These are phyloP conservation scores for Colletotrichum aenigma DNA, from an alignment of 2,329 filamentous ascomycete species.

Conservation along the genomic window DNA sequence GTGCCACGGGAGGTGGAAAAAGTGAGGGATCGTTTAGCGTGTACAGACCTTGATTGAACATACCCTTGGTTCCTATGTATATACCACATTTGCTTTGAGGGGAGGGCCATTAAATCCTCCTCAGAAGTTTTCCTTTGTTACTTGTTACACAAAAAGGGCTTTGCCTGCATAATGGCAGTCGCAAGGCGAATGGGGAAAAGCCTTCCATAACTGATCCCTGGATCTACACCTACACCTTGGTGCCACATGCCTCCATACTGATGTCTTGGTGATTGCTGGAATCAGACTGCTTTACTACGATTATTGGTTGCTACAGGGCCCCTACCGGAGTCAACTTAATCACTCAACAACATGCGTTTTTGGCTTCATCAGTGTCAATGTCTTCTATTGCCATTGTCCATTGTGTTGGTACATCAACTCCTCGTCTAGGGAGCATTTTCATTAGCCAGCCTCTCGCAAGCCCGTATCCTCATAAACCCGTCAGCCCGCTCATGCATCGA, in stretches of 20 bases:
- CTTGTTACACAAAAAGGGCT: not conserved
- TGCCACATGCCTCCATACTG: not conserved
- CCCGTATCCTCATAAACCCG: not conserved
- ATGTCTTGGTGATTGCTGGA: not conserved
- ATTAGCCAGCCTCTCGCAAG: not conserved
- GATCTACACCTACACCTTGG: not conserved
- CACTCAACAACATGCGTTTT: not conserved
- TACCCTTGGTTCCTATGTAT: constrained; percentile 17
- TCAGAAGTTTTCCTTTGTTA: constrained; percentile 1
- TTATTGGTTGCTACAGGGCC: not conserved
- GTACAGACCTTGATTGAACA: constrained; percentile 14
- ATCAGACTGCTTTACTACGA: not conserved
- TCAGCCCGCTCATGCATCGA: constrained; percentile 59
- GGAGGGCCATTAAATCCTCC: not conserved
- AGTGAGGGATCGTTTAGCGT: not conserved
- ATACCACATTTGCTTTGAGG: not conserved
- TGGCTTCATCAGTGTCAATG: not conserved
- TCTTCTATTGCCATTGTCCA: constrained; percentile 20
- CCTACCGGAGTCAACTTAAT: not conserved
- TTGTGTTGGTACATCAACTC: constrained; percentile 23
- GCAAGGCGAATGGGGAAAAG: not conserved
- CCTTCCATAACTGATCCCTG: not conserved
- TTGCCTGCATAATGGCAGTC: not conserved
- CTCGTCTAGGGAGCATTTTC: not conserved
- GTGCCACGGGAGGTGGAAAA: not conserved